These are phyloP conservation scores for Cicer arietinum DNA, from an alignment of 306 rosid genomes.

Conservation along the genomic window DNA sequence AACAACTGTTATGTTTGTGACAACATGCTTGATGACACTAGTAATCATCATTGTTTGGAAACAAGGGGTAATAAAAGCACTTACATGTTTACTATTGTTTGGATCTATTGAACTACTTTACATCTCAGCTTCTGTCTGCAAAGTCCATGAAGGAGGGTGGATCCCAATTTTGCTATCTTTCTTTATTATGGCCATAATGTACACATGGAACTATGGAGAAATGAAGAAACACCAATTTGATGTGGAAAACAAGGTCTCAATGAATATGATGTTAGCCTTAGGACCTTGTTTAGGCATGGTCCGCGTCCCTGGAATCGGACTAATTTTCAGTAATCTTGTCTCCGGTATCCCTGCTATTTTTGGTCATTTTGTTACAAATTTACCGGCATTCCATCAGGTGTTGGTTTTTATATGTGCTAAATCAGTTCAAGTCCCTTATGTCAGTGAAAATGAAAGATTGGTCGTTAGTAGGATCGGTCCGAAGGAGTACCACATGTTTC, in stretches of 20 bases:
- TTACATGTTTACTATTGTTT: conserved; percentile 45
- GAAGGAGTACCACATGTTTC: conserved; percentile 66
- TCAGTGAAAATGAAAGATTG: conserved; percentile 53
- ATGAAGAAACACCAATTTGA: conserved; percentile 48
- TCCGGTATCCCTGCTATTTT: conserved; percentile 53
- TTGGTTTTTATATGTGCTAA: conserved; percentile 48
- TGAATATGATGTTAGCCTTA: conserved; percentile 45
- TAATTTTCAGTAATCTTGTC: conserved; percentile 46
- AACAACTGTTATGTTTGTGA: conserved; percentile 52
- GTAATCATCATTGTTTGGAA: conserved; percentile 75
- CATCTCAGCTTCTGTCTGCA: conserved; percentile 47
- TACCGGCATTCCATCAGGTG: conserved; percentile 54
- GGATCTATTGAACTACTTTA: conserved; percentile 50
- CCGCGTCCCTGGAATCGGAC: conserved; percentile 52
- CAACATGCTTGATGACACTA: conserved; percentile 70
- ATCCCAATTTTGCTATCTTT: conserved; percentile 46
- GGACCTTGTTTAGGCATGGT: conserved; percentile 50
- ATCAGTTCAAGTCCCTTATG: conserved; percentile 51
- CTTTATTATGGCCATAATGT: conserved; percentile 46
- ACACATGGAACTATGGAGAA: conserved; percentile 50
- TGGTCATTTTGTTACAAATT: conserved; percentile 47
- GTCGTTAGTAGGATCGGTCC: conserved; percentile 70
- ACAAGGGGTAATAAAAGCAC: conserved; percentile 51
- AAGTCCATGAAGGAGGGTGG: conserved; percentile 52
- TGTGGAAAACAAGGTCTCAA: conserved; percentile 51